These are phyloP conservation scores for Cutaneotrichosporon daszewskae DNA, from an alignment of 1,284 basidiomycete species.

Conservation along the genomic window DNA sequence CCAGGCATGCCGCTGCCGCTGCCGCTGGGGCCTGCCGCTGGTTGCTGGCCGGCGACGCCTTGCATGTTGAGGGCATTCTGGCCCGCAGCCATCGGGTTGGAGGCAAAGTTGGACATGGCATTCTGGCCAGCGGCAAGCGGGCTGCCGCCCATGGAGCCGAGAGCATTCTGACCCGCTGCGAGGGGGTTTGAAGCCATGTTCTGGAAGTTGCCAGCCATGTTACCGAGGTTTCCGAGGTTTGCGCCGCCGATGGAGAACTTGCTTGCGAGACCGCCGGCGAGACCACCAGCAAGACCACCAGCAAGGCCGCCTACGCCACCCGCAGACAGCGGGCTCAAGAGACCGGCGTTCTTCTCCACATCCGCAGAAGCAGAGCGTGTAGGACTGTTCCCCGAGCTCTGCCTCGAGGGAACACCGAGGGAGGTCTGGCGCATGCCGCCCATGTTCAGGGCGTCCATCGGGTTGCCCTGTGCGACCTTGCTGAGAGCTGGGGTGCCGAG, in stretches of 20 bases:
- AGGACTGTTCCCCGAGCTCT: slow-evolving; percentile 1
- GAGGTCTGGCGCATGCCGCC: too few relatives aligned
- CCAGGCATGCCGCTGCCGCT: background rate
- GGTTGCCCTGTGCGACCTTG: background rate
- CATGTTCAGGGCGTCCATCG: background rate
- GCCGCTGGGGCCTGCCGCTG: background rate
- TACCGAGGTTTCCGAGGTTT: slow-evolving; percentile 3
- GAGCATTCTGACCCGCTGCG: background rate
- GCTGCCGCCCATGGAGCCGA: background rate
- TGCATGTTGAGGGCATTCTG: background rate
- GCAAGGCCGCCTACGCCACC: background rate
- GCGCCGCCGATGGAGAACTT: too few relatives aligned
- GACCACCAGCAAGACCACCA: background rate
- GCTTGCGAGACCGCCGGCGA: slow-evolving; percentile 2
- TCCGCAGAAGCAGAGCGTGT: too few relatives aligned
- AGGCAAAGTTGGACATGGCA: too few relatives aligned
- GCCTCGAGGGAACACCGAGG: background rate
- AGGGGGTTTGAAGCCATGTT: background rate
- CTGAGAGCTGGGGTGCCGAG: slow-evolving; percentile 3
- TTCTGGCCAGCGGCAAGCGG: slow-evolving; percentile 2
- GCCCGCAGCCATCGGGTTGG: too few relatives aligned
- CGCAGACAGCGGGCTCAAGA: too few relatives aligned
- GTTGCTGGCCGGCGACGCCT: background rate
- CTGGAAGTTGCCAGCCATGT: slow-evolving; percentile 1
- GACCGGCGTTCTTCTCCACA: slow-evolving; percentile 1